Evolutionary conservation across 2,329 filamentous ascomycete species (phyloP).

Genomic region (Colletotrichum sp.): DNA sequence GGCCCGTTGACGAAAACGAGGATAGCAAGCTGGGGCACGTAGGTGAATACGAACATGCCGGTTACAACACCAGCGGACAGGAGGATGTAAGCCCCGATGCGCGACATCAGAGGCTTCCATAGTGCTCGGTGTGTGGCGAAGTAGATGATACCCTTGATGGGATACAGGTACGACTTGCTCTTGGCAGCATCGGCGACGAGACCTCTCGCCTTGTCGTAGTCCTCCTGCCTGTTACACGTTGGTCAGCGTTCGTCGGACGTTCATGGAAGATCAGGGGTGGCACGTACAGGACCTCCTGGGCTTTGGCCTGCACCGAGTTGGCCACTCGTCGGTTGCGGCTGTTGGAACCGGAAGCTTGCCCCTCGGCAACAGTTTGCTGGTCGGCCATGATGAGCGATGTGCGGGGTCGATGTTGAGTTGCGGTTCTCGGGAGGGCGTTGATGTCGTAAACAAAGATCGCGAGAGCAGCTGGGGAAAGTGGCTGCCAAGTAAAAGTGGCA

Average conservation of each 20-base stretch:
- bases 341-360: not conserved
- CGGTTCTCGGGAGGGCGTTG: not conserved
- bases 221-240: conserved; percentile 59
- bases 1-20: conserved; percentile 86
- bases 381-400: conserved; percentile 6
- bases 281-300: conserved; percentile 53
- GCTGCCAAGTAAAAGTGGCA: not conserved
- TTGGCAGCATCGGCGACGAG: conserved; percentile 72
- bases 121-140: conserved; percentile 59
- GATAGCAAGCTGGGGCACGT: conserved; percentile 81
- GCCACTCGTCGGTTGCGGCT: conserved; percentile 29
- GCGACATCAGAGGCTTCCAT: conserved; percentile 63
- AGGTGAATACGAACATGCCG: conserved; percentile 88
- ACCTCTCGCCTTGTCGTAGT: conserved; percentile 68
- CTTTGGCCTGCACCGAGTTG: conserved; percentile 46
- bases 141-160: conserved; percentile 73
- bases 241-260: conserved; percentile 1
- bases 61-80: conserved; percentile 75
- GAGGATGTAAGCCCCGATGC: conserved; percentile 64
- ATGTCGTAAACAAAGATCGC: not conserved
- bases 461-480: not conserved
- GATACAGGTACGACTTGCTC: conserved; percentile 77
- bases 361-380: conserved; percentile 1
- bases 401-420: not conserved
- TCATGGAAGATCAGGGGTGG: not conserved